phyloP scores from a whole-genome alignment of 345 rosid species.

The Citrus medica region DNA sequence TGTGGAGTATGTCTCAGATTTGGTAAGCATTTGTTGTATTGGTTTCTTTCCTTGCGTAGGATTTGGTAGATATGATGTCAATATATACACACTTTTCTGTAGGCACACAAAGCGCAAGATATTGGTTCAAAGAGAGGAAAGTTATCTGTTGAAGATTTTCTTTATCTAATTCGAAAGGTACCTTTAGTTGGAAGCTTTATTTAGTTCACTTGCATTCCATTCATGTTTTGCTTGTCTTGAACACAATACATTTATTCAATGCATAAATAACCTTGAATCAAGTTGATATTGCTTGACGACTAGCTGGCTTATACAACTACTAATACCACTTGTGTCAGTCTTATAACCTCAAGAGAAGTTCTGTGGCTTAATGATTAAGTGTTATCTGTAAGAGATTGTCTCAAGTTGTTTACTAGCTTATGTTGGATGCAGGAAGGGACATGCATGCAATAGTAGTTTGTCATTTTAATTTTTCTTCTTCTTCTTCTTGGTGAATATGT shows the following conservation, averaged over 20 bases:
- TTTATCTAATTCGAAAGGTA: slow-evolving; percentile 85
- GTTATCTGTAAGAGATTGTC: background rate
- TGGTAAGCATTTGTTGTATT: slow-evolving; percentile 43
- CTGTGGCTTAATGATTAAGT: background rate
- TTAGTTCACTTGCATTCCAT: background rate
- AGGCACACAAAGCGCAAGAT: slow-evolving; percentile 93
- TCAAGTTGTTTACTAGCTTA: background rate
- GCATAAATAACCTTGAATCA: background rate
- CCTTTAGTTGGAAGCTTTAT: background rate
- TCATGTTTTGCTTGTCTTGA: background rate
- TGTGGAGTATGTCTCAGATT: slow-evolving; percentile 74
- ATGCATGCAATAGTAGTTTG: background rate
- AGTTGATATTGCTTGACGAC: background rate
- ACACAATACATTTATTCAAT: background rate
- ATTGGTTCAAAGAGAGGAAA: slow-evolving; percentile 83
- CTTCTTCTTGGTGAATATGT: background rate
- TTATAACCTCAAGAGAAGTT: background rate
- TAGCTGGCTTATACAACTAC: background rate
- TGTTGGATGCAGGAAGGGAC: background rate
- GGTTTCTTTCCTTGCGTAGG: background rate
- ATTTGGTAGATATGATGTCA: background rate
- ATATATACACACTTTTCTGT: background rate
- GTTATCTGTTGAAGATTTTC: slow-evolving; percentile 77
- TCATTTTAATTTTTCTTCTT: background rate
- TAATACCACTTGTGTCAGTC: background rate